Evolutionary conservation across 2,329 filamentous ascomycete species (phyloP), one percentile per base, ranked within the genome.

Genomic region (Cryphonectria parasitica): DNA sequence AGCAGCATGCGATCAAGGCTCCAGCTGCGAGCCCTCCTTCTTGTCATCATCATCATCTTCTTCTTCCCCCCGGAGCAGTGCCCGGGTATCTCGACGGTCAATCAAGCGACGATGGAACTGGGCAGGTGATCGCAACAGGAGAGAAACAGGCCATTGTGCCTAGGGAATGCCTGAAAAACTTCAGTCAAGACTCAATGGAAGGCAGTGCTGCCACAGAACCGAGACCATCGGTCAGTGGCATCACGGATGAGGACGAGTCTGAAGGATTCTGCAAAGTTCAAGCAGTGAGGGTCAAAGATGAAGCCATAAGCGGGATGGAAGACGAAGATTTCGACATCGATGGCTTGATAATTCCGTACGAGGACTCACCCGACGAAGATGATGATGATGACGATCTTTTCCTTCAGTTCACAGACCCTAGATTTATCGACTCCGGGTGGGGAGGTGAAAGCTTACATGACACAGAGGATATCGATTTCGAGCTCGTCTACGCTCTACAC

Each of bases 401-500:
- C 85, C 85, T 80, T 67, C 76, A 75, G 73, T 76, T 78, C 81
- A 79, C 85, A 79, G 85, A 92, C 81, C 79, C 85, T 79, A 85
- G 86, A 82, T 92, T 89, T 81, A 81, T 92, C 85, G 89, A 92
- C 80, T 90, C 88, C 76, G 91, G 90, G 71, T 95, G 90, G 91
- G 90, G 87, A 80, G 87, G 87, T 83, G 88, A 92, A 85, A 91
- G 91, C 94, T 97, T 94, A 97, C 92, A 89, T 87, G 87, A 91
- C 82, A 81, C 86, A 98, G 96, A 99, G 88, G 96, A 99, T 78
- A 99, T 99, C 82, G 96, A 99, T 86, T 98, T 99, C 85, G 95
- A 98, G 80, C 98, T 98, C 83, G 96, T 99, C 72, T 99, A 99
- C 83, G 96, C 96, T 39, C 86, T 99, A 71, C 96, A 98, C 80